Evolutionary conservation across 768 basidiomycete genomes (phyloP).

Genomic region (Imleria badia): DNA sequence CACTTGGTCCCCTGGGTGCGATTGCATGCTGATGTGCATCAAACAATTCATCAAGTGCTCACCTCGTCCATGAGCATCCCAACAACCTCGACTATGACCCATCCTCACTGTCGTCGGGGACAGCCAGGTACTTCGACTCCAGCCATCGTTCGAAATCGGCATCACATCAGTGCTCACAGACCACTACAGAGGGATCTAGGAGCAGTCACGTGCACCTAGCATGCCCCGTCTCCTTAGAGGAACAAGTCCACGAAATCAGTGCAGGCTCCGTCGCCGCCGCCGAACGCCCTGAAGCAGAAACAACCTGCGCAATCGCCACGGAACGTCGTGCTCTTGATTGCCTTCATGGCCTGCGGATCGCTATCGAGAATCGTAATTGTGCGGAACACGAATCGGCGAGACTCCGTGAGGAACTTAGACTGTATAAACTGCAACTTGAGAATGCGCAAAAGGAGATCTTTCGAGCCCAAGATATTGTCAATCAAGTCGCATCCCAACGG

Average conservation of each 20-base stretch:
- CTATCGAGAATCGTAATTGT: conserved; percentile 38
- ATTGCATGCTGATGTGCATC: background rate
- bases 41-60: conserved; percentile 14
- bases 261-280: conserved; percentile 22
- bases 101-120: conserved; percentile 26
- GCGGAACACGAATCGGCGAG: conserved; percentile 41
- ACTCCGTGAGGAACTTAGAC: conserved; percentile 41
- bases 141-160: conserved; percentile 27
- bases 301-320: conserved; percentile 42
- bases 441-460: conserved; percentile 46
- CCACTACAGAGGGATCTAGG: conserved; percentile 28
- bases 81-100: conserved; percentile 30
- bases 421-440: conserved; percentile 46
- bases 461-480: conserved; percentile 42
- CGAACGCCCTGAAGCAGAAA: conserved; percentile 40
- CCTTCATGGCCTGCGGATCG: conserved; percentile 40
- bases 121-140: conserved; percentile 15
- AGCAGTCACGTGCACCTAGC: conserved; percentile 33
- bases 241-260: conserved; percentile 33
- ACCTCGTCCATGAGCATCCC: conserved; percentile 28
- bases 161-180: conserved; percentile 26
- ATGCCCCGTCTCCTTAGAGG: conserved; percentile 29
- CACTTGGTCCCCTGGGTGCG: background rate
- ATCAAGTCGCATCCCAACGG: conserved; percentile 41
- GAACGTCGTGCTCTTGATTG: conserved; percentile 47